Conservation (phyloP, 352 stramenopile genomes). For the Pelagophyceae sp. region DNA sequence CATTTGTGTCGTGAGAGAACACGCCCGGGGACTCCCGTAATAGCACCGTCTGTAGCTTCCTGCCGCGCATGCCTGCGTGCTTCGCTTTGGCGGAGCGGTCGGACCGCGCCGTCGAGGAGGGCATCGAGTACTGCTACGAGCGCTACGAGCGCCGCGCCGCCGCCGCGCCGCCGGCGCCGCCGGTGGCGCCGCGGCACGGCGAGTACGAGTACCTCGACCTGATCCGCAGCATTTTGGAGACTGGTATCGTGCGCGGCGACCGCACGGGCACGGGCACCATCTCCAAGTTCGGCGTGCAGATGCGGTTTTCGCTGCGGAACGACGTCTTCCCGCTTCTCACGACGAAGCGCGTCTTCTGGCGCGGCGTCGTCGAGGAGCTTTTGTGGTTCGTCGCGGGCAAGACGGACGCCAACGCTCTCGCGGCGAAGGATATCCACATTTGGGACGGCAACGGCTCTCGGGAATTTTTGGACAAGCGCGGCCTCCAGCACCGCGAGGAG, state of each 20-base stretch:
- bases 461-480: conserved; percentile 65
- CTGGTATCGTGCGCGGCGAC: conserved; percentile 84
- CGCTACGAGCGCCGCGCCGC: conserved; percentile 19
- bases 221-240: conserved; percentile 87
- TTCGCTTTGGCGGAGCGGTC: conserved; percentile 36
- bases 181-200: conserved; percentile 50
- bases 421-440: conserved; percentile 97
- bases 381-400: conserved; percentile 97
- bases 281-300: conserved; percentile 95
- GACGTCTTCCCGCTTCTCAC: conserved; percentile 92
- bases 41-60: too few species aligned
- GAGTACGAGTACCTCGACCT: conserved; percentile 84
- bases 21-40: too few species aligned
- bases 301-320: conserved; percentile 83
- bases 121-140: not conserved
- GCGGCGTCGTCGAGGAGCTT: conserved; percentile 95
- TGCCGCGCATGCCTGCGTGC: conserved; percentile 12
- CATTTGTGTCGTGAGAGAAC: too few species aligned
- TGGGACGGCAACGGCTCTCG: conserved; percentile 98
- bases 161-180: conserved; percentile 22
- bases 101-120: conserved; percentile 58
- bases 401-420: conserved; percentile 87
- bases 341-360: conserved; percentile 98
- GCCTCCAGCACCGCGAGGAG: conserved; percentile 82
- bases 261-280: conserved; percentile 95